Evolutionary conservation across 352 stramenopile genomes (phyloP).

Genomic region (Pythium plurisporium): DNA sequence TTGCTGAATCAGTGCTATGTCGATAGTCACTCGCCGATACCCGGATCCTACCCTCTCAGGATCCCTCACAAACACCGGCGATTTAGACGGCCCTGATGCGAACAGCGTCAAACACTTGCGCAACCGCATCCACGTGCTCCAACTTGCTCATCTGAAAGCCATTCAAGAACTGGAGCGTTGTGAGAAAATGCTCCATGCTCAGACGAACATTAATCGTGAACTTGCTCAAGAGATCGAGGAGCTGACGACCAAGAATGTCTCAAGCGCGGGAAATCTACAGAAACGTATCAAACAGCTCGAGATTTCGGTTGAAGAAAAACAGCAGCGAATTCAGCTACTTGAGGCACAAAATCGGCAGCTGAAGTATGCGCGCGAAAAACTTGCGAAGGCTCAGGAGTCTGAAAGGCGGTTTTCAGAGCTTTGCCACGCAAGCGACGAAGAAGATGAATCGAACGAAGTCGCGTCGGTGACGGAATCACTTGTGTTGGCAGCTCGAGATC

Average conservation of each 20-base stretch:
- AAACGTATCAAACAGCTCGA: conserved; percentile 85
- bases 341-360: conserved; percentile 88
- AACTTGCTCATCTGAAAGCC: conserved; percentile 86
- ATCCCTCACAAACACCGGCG: neutral
- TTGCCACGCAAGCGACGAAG: conserved; percentile 35
- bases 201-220: conserved; percentile 94
- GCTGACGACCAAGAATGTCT: conserved; percentile 66
- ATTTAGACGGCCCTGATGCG: conserved; percentile 15
- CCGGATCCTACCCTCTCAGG: conserved; percentile 1
- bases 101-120: conserved; percentile 56
- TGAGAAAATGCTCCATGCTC: conserved; percentile 92
- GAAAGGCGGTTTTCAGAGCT: conserved; percentile 25
- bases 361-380: conserved; percentile 68
- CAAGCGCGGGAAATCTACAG: conserved; percentile 64
- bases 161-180: conserved; percentile 90
- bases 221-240: conserved; percentile 90
- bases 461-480: conserved; percentile 68
- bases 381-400: conserved; percentile 20
- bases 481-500: conserved; percentile 50
- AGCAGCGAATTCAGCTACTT: conserved; percentile 75
- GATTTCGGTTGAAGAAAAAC: conserved; percentile 68
- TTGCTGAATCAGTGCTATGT: neutral
- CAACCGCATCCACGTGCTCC: conserved; percentile 83
- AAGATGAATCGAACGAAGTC: conserved; percentile 31
- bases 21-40: conserved; percentile 19